phyloP scores from a whole-genome alignment of 2,329 filamentous ascomycete species.

The Nigrograna mackinnonii region DNA sequence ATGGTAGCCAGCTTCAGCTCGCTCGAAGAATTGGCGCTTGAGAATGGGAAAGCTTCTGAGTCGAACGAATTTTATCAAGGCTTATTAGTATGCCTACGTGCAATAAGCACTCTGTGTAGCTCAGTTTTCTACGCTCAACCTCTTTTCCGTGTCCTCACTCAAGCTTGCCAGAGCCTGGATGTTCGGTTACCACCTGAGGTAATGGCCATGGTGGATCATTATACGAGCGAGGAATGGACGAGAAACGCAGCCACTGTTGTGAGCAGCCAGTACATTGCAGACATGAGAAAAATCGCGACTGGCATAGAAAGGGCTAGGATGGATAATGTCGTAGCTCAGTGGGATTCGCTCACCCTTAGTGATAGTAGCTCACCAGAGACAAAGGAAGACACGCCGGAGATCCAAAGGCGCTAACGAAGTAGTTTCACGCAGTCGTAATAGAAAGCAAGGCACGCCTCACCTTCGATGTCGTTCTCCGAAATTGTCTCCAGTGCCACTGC shows the following conservation, averaged over 20 bases:
- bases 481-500: no score
- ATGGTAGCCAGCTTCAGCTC: slow-evolving; percentile 26
- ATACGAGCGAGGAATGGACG: slow-evolving; percentile 34
- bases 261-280: slow-evolving; percentile 34
- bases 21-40: slow-evolving; percentile 25
- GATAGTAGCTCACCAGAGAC: not conserved
- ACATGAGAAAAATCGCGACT: slow-evolving; percentile 17
- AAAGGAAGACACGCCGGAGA: no score
- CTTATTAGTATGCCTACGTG: slow-evolving; percentile 30
- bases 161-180: slow-evolving; percentile 23
- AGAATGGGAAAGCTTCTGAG: slow-evolving; percentile 7
- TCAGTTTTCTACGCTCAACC: slow-evolving; percentile 33
- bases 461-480: no score
- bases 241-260: slow-evolving; percentile 25
- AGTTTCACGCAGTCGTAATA: no score
- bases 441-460: no score
- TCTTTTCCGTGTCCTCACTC: slow-evolving; percentile 29
- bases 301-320: slow-evolving; percentile 24
- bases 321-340: slow-evolving; percentile 30
- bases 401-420: no score
- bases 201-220: slow-evolving; percentile 19
- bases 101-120: slow-evolving; percentile 20
- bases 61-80: slow-evolving; percentile 25
- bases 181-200: slow-evolving; percentile 26
- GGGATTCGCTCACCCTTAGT: slow-evolving; percentile 22